Evolutionary conservation across 225 moss, liverwort and hornwort species (phyloP).

Genomic region (Bryoerythrophyllum caledonicum): DNA sequence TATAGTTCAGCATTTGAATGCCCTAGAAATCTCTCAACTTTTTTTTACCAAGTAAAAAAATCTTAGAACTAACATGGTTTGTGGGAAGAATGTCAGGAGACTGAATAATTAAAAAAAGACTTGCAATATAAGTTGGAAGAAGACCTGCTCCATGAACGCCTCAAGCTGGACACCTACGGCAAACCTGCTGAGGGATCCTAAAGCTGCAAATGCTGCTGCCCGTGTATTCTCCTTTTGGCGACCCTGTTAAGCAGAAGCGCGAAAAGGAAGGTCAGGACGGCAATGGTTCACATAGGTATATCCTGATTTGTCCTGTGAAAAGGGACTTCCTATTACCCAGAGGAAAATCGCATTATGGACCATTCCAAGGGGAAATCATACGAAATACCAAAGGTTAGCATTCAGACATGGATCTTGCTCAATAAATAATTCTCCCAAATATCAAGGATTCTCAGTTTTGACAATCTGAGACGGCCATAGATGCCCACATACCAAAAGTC

Average conservation of each 20-base stretch:
- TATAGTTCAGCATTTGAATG: background rate
- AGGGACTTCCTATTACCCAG: background rate
- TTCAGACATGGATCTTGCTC: slow-evolving; percentile 17
- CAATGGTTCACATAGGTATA: background rate
- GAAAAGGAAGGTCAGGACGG: background rate
- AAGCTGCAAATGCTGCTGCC: slow-evolving; percentile 94
- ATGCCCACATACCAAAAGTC: background rate
- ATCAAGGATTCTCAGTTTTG: background rate
- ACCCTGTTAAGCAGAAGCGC: slow-evolving; percentile 47
- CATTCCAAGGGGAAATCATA: background rate
- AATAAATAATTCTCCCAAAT: background rate
- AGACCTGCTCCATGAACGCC: slow-evolving; percentile 95
- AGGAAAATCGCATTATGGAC: background rate
- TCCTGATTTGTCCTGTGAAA: background rate
- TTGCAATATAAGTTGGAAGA: slow-evolving; percentile 10
- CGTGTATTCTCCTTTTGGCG: slow-evolving; percentile 88
- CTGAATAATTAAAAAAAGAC: background rate
- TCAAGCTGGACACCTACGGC: slow-evolving; percentile 78
- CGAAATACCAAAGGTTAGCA: background rate
- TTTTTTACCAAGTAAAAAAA: slow-evolving; percentile 1
- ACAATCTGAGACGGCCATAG: background rate
- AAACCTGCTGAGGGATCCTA: slow-evolving; percentile 88
- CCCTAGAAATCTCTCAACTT: background rate
- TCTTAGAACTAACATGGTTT: slow-evolving; percentile 3
- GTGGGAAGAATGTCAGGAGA: background rate